Evolutionary conservation across 805 yeast genomes (phyloP).

Genomic region (Saturnispora halmiae): DNA sequence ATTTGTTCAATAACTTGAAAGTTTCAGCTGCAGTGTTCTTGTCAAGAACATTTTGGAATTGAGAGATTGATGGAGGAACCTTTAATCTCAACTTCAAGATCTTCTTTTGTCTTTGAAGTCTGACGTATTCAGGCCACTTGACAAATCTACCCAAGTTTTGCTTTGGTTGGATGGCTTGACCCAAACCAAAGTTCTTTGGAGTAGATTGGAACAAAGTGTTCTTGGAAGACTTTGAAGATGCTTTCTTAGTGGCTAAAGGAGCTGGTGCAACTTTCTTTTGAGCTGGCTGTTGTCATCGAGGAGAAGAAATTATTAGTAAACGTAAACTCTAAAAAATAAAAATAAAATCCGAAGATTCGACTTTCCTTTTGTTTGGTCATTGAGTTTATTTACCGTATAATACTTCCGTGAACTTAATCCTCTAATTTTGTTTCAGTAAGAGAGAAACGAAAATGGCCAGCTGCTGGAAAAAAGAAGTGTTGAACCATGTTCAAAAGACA

Average conservation of each 20-base stretch:
- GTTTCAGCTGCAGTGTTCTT: slow-evolving; percentile 98
- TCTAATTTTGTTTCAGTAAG: slow-evolving; percentile 14
- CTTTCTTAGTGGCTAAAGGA: slow-evolving; percentile 79
- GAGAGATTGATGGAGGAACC: slow-evolving; percentile 98
- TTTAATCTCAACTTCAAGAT: slow-evolving; percentile 89
- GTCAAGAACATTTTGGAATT: slow-evolving; percentile 93
- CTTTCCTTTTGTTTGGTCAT: no score
- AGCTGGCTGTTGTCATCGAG: slow-evolving; percentile 33
- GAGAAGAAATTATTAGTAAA: slow-evolving; percentile 15
- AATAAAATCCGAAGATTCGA: no score
- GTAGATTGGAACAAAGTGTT: slow-evolving; percentile 86
- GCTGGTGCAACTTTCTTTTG: slow-evolving; percentile 92
- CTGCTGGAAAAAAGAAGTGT: slow-evolving; percentile 6
- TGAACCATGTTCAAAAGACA: background rate
- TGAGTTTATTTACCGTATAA: slow-evolving; percentile 16
- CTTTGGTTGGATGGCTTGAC: slow-evolving; percentile 92
- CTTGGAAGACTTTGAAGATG: slow-evolving; percentile 39
- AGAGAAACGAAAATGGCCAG: background rate
- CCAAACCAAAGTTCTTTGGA: slow-evolving; percentile 93
- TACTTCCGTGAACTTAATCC: slow-evolving; percentile 18
- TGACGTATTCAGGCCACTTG: slow-evolving; percentile 98
- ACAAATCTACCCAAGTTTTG: slow-evolving; percentile 95
- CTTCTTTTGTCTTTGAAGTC: slow-evolving; percentile 98
- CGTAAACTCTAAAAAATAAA: slow-evolving; percentile 1
- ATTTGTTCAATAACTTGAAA: slow-evolving; percentile 96